Evolutionary conservation across 2,329 filamentous ascomycete species (phyloP).

Genomic region (Bimuria novae-zelandiae): DNA sequence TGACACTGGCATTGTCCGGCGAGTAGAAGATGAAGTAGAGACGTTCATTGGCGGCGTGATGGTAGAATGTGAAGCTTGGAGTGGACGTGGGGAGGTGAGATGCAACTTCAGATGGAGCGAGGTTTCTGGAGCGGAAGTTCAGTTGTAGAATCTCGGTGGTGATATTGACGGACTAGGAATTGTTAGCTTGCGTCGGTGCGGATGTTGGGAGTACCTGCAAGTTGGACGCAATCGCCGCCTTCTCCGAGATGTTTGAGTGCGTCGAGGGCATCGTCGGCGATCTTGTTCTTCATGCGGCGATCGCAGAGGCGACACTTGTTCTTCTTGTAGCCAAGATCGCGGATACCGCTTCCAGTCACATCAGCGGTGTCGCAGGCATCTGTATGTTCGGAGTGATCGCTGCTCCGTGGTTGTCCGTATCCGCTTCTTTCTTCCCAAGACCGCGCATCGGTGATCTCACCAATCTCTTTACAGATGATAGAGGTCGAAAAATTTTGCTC

Average conservation of each 20-base stretch:
- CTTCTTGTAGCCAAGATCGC: conserved; percentile 27
- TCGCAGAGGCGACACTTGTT: conserved; percentile 38
- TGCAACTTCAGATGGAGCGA: conserved; percentile 10
- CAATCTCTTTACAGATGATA: conserved; percentile 35
- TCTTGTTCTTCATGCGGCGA: conserved; percentile 38
- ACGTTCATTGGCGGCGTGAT: conserved; percentile 15
- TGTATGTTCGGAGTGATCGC: not conserved
- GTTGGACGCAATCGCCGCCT: conserved; percentile 23
- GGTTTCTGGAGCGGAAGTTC: conserved; percentile 1
- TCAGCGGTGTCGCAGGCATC: not conserved
- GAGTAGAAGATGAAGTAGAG: conserved; percentile 35
- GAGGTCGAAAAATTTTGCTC: conserved; percentile 18
- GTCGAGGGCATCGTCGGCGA: conserved; percentile 20
- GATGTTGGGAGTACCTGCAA: conserved; percentile 17
- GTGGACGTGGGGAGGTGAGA: conserved; percentile 16
- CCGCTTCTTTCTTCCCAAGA: conserved; percentile 31
- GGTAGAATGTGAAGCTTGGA: conserved; percentile 37
- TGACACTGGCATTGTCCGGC: conserved; percentile 28
- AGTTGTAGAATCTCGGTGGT: conserved; percentile 23
- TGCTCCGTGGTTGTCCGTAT: not conserved
- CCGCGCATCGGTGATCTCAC: conserved; percentile 30
- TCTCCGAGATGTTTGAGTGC: conserved; percentile 21
- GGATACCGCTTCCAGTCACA: not conserved
- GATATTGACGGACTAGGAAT: conserved; percentile 21
- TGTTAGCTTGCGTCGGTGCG: not conserved